phyloP scores from a whole-genome alignment of 2,329 filamentous ascomycete species.

The Pseudocercospora fijiensis region DNA sequence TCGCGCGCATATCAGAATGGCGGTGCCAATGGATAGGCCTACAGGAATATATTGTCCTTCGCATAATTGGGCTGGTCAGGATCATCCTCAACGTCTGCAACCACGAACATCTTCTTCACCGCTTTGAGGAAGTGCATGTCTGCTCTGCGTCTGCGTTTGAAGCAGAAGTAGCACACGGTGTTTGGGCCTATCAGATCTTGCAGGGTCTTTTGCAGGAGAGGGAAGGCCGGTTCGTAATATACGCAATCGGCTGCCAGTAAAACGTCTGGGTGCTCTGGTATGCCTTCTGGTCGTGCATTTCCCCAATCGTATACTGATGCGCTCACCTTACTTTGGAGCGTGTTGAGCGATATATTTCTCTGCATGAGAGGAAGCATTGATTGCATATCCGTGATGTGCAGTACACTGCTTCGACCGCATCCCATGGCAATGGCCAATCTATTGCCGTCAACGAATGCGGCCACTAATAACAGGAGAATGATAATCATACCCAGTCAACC shows the following conservation, averaged over 20 bases:
- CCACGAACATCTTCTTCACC: slow-evolving; percentile 50
- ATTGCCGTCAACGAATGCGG: slow-evolving; percentile 18
- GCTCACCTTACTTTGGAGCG: slow-evolving; percentile 61
- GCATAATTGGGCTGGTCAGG: slow-evolving; percentile 47
- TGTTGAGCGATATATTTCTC: slow-evolving; percentile 82
- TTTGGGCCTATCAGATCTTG: slow-evolving; percentile 65
- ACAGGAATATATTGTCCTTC: slow-evolving; percentile 54
- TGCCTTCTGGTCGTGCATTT: slow-evolving; percentile 40
- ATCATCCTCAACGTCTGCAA: slow-evolving; percentile 50
- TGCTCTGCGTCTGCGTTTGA: slow-evolving; percentile 83
- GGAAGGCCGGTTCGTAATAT: slow-evolving; percentile 95
- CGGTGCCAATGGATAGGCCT: slow-evolving; percentile 9
- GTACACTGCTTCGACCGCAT: slow-evolving; percentile 57
- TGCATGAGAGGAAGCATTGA: slow-evolving; percentile 85
- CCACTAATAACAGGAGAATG: neutral
- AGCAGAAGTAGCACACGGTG: slow-evolving; percentile 81
- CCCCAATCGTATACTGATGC: slow-evolving; percentile 80
- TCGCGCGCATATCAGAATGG: neutral
- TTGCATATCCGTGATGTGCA: slow-evolving; percentile 77
- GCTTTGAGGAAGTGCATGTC: slow-evolving; percentile 56
- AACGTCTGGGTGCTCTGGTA: slow-evolving; percentile 64
- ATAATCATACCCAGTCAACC: slow-evolving; percentile 65
- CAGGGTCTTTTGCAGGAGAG: slow-evolving; percentile 77
- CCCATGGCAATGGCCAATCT: slow-evolving; percentile 59
- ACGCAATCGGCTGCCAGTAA: slow-evolving; percentile 96